Evolutionary conservation across 2,329 filamentous ascomycete species (phyloP), one percentile per base, ranked within the genome.

Genomic region (Colletotrichum eleusines): DNA sequence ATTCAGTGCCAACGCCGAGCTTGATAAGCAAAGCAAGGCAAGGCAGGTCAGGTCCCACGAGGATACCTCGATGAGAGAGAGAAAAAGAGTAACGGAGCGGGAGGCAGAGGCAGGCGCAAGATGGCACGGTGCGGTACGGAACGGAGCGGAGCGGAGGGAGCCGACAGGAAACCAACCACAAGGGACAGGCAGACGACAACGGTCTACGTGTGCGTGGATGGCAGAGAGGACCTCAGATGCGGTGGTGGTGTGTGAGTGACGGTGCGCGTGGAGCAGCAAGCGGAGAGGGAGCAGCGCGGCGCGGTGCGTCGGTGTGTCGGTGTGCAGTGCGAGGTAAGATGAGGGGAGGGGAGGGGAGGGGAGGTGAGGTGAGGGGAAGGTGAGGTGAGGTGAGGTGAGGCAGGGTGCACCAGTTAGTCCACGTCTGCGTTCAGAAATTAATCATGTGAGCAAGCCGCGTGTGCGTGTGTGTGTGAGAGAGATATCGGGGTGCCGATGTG

Each of bases 211-310:
- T 20, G 42, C 11, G 61, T 44, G 28, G 46, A 66, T 33, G 65
- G 28, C 62, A 28, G 46, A 66, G 40, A 69, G 38, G 54, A 40
- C 31, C 44, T 61, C 54, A 42, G 46, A 60, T 66, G 35, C 66
- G 48, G 42, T 54, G 61, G 54, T 42, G 63, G 48, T 60, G 48
- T 51, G 48, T 51, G 54, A 40, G 63, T 65, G 16, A 55, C 55
- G 63, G 67, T 51, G 63, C 48, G 67, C 67, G 67, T 70, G 67
- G 67, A 70, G 67, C 63, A 70, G 28, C 63, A 70, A 66, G 67
- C 63, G 67, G 57, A 53, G 63, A 60, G 50, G 16, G 26, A 42
- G 38, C 31, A 35, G 55, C 31, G 33, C n/a, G 31, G 40, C 16
- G 40, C 23, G 40, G 48, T 28, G 26, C 23, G 28, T 54, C 26